Conservation (phyloP, 2,329 filamentous ascomycete species). For the Hymenoscyphus linearis region DNA sequence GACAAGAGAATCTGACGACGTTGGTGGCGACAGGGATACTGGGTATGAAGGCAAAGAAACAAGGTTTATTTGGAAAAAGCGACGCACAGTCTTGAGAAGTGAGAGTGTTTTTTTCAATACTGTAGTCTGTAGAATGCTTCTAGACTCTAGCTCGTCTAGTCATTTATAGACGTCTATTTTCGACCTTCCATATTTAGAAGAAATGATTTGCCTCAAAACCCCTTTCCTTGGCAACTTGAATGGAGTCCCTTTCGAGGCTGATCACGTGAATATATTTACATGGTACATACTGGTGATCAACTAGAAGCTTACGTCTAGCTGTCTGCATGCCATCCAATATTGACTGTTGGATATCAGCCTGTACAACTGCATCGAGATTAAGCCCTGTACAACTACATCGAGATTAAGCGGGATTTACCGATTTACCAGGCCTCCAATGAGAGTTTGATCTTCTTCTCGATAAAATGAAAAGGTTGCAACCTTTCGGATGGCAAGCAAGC, state of each 20-base stretch:
- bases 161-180: background rate
- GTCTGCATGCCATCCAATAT: background rate
- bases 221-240: conserved; percentile 2
- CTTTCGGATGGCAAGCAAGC: background rate
- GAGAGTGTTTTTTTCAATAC: background rate
- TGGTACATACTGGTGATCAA: background rate
- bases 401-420: background rate
- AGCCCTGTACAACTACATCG: no score
- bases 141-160: no score
- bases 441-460: background rate
- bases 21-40: conserved; percentile 24
- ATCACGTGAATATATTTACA: background rate
- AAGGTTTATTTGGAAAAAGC: background rate
- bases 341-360: background rate
- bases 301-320: background rate
- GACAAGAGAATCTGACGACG: conserved; percentile 3
- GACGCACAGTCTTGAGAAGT: background rate
- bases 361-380: no score
- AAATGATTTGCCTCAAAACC: background rate
- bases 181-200: background rate
- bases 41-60: conserved; percentile 5
- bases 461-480: background rate
- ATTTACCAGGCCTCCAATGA: background rate
- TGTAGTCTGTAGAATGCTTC: background rate
- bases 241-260: background rate